These are phyloP conservation scores for Fusarium sarcochroum DNA, from an alignment of 2,329 filamentous ascomycete species.

Conservation along the genomic window DNA sequence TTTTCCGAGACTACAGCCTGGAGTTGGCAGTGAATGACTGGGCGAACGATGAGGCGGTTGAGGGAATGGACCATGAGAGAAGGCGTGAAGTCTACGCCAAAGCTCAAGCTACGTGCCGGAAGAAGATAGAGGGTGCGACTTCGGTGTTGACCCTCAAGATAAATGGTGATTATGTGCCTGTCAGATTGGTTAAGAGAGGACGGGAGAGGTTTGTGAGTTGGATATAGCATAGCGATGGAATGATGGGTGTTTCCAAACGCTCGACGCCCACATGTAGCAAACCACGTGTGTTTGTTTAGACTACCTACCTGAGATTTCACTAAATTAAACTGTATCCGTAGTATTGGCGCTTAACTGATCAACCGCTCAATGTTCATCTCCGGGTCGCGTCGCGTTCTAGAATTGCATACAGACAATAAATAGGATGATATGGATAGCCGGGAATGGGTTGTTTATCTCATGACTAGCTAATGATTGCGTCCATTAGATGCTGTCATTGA, in stretches of 20 bases:
- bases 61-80: slow-evolving; percentile 61
- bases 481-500: not conserved
- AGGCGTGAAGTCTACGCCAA: slow-evolving; percentile 70
- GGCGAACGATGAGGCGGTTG: slow-evolving; percentile 68
- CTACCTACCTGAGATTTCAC: not conserved
- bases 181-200: slow-evolving; percentile 78
- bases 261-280: not conserved
- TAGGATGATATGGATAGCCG: too few species aligned
- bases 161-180: slow-evolving; percentile 71
- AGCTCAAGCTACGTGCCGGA: slow-evolving; percentile 69
- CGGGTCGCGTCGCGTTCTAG: not conserved
- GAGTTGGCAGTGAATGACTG: slow-evolving; percentile 78
- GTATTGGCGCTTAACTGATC: not conserved
- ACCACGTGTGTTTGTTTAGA: not conserved
- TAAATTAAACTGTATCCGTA: not conserved
- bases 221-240: slow-evolving; percentile 42
- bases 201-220: slow-evolving; percentile 74
- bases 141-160: slow-evolving; percentile 82
- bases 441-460: not conserved
- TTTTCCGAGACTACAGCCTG: slow-evolving; percentile 73
- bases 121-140: slow-evolving; percentile 67
- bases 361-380: not conserved
- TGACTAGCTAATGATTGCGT: slow-evolving; percentile 7
- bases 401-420: not conserved
- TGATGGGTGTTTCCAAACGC: not conserved